Evolutionary conservation across 2,329 filamentous ascomycete genomes (phyloP), one percentile per base, ranked within the genome.

Genomic region (Septoria petroselini): DNA sequence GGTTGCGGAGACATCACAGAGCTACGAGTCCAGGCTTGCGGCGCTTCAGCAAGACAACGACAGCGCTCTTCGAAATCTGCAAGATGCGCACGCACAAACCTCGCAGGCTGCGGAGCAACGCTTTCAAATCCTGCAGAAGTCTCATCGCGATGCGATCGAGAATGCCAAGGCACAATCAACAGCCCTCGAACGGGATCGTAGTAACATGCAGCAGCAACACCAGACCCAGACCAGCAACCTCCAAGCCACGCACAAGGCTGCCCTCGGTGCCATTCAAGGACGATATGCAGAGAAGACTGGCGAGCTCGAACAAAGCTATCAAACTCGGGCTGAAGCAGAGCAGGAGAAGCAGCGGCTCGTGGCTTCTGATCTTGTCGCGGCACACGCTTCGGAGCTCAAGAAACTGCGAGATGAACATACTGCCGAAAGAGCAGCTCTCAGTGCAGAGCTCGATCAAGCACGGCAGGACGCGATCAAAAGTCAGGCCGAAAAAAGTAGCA

Each of bases 41-140:
- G 40, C 50, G 7, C 35, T 59, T 15, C 54, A 55, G 19, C 52
- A 54, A 11, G 52, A 53, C 37, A 55, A 59, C 27, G 48, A 25
- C 18, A 25, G 46, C 15, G 21, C 31, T n/a, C 31, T 45, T 8
- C 5, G 12, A 5, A n/a, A 12, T n/a, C 6, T 39, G n/a, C 41
- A 44, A 25, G 47, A 29, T 15, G 30, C 3, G 17, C 35, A 45
- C 18, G 33, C 17, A n/a, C 15, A 41, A 11, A 15, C 37, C 3
- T 25, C 41, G 30, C 25, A 33, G 1, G 39, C 39, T 25, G 30
- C 11, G 7, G 29, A 48, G 15, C 18, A 48, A 18, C 18, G 34
- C 12, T 18, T 29, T 7, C 46, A 31, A 19, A 21, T 12, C 5
- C 11, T 29, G 8, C 31, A 48, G 39, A 27, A 41, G 9, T 48